Base-by-base conservation (phyloP, 345 rosid species). In the Eucalyptus albens region DNA sequence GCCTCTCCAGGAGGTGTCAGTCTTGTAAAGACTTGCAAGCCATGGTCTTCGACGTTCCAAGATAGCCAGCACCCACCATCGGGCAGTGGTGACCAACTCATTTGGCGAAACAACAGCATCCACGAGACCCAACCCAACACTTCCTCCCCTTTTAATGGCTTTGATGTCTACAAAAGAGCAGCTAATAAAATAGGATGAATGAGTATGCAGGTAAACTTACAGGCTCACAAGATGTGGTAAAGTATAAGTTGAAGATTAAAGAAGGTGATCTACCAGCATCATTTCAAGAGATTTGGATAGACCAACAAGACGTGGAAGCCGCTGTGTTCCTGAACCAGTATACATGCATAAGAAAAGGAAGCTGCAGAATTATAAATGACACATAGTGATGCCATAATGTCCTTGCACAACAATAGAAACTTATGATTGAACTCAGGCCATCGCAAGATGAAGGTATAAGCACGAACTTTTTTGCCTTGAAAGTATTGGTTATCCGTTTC, bases 221-320 rank as follows among this genome's bases (percentile, higher is more conserved):
- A 88, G 86, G 24, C 42, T 6, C 12, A 5, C 50, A 53, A 8
- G 37, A 82, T 49, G 24, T 53, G 56, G 24, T 53, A 53, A 53
- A 53, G 91, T 37, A 82, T 47, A 33, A 19, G 45, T 37, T 19
- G 82, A 72, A 88, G 89, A 85, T 86, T 90, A 82, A 81, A 62
- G 88, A 90, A 31, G 27, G 87, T 16, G 85, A 91, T 92, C 87
- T 93, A 97, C 99, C 99, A 98, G 92, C 94, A 98, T 98, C 99
- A 98, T 98, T 92, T 97, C 99, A 88, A 98, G 99, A 94, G 96
- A 94, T 90, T 96, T 98, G 44, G 97, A 72, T 83, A 97, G 95
- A 89, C 99, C 99, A 91, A 98, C 99, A 91, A 98, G 99, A 88
- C 97, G 97, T 6, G 99, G 99, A 91, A 97, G 99, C 86, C 99